Conservation (phyloP, 805 yeast species). For the Kazachstania kunashirensis region DNA sequence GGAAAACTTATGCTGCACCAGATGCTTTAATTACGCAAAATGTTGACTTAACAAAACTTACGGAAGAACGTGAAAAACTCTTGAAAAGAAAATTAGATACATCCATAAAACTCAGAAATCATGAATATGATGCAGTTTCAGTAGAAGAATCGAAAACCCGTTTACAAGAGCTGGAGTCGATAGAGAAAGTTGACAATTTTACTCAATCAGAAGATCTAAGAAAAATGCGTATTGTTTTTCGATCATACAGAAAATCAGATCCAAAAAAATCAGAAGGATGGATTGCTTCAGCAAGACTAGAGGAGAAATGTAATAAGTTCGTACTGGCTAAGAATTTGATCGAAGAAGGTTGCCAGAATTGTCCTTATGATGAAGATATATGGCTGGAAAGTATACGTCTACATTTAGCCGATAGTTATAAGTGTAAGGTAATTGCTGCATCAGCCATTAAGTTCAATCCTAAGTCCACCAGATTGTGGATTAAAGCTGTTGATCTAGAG, state of each 20-base stretch:
- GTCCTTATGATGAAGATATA: conserved; percentile 58
- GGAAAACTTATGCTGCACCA: conserved; percentile 74
- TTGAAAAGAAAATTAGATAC: conserved; percentile 46
- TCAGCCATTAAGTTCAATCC: conserved; percentile 54
- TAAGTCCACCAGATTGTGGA: conserved; percentile 59
- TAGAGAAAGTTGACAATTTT: conserved; percentile 5
- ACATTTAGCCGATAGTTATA: conserved; percentile 34
- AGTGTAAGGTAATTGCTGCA: conserved; percentile 50
- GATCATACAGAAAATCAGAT: conserved; percentile 60
- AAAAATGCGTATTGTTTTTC: conserved; percentile 49
- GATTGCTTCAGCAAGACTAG: conserved; percentile 79
- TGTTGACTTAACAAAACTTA: conserved; percentile 41
- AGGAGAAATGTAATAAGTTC: conserved; percentile 50
- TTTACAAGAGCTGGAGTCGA: conserved; percentile 25
- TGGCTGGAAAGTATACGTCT: conserved; percentile 78
- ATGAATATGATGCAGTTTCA: conserved; percentile 14
- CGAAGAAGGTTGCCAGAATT: conserved; percentile 60
- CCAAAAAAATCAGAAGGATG: conserved; percentile 70
- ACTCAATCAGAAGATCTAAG: conserved; percentile 45
- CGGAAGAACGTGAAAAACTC: conserved; percentile 55
- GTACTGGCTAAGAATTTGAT: conserved; percentile 51
- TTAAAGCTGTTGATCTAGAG: conserved; percentile 59
- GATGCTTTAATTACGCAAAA: conserved; percentile 47
- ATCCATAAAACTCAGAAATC: conserved; percentile 11
- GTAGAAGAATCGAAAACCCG: conserved; percentile 34